Conservation (phyloP, 2,329 filamentous ascomycete species). For the Proliferodiscus dingleyae region DNA sequence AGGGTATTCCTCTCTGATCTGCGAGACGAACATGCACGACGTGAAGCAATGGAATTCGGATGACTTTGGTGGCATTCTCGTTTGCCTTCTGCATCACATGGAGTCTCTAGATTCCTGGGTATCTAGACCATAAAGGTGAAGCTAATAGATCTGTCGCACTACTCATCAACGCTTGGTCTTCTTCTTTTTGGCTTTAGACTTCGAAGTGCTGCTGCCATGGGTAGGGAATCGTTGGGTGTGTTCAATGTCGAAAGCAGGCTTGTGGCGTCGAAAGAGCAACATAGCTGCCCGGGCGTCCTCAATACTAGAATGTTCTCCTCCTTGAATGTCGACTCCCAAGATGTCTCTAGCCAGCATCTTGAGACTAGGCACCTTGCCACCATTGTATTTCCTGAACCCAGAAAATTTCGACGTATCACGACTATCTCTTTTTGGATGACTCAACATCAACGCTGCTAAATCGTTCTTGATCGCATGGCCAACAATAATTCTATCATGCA, state of each 20-base stretch:
- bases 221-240: constrained; percentile 62
- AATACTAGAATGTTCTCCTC: constrained; percentile 60
- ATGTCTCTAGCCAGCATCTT: constrained; percentile 52
- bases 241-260: constrained; percentile 79
- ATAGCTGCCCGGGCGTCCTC: constrained; percentile 86
- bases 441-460: constrained; percentile 67
- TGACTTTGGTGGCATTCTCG: not conserved
- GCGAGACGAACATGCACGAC: too few relatives aligned
- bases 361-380: constrained; percentile 66
- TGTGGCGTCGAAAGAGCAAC: constrained; percentile 79
- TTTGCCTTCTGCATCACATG: constrained; percentile 8
- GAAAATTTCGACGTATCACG: constrained; percentile 79
- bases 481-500: constrained; percentile 69
- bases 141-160: not conserved
- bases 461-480: constrained; percentile 83
- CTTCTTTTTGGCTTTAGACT: constrained; percentile 28
- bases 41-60: constrained; percentile 8
- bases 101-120: not conserved
- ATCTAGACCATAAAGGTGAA: constrained; percentile 11
- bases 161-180: constrained; percentile 33
- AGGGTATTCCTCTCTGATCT: constrained; percentile 58
- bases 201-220: constrained; percentile 18
- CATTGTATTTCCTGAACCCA: constrained; percentile 64
- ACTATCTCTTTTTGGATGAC: constrained; percentile 71
- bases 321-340: constrained; percentile 58